Evolutionary conservation across 805 yeast species (phyloP), one percentile per base, ranked within the genome.

Genomic region (Myxozyma mucilagina): DNA sequence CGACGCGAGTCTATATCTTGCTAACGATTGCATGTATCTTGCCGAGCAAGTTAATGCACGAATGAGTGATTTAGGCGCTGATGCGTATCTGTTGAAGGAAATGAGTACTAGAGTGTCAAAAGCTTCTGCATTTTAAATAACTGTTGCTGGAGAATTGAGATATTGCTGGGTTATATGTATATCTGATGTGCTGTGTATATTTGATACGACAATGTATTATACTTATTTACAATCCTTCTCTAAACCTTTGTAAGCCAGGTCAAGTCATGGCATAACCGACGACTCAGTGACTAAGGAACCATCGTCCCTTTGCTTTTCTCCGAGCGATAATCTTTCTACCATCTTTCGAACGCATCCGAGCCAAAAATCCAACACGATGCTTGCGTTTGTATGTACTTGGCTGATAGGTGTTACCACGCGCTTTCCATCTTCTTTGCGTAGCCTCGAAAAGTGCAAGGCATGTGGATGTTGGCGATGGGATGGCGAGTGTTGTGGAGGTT

Each of bases 401-500:
- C 76, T 93, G 97, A 76, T 87, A 93, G 18, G 97, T 90, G 77
- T 90, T 88, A 75, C 99, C 98, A 77, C 97, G 85, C 42, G 93
- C 80, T 73, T 90, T 86, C 87, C 92, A 87, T 80, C 97, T 79
- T 66, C 79, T 76, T 68, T 83, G 87, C 78, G 73, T 24, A 24
- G 29, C 29, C 4, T 24, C 29, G 29, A 24, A 24, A 24, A 24
- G 29, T 24, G 29, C 29, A 24, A 24, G 29, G 29, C 29, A 24
- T 44, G n/a, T 7, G 5, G 52, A 29, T 4, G 13, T n/a, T 14
- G 39, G 41, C 4, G 20, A 34, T 38, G 51, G 35, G 49, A 13
- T n/a, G n/a, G 51, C 1, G 41, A 35, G n/a, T 47, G 51, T 47
- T 39, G 51, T 47, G 41, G 51, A 9, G 24, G 18, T 20, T n/a